A percentile compares a stretch with the other conserved stretches of the same genome.
Conservation (phyloP, 352 stramenopile genomes). For the Phytophthora crassamura region DNA sequence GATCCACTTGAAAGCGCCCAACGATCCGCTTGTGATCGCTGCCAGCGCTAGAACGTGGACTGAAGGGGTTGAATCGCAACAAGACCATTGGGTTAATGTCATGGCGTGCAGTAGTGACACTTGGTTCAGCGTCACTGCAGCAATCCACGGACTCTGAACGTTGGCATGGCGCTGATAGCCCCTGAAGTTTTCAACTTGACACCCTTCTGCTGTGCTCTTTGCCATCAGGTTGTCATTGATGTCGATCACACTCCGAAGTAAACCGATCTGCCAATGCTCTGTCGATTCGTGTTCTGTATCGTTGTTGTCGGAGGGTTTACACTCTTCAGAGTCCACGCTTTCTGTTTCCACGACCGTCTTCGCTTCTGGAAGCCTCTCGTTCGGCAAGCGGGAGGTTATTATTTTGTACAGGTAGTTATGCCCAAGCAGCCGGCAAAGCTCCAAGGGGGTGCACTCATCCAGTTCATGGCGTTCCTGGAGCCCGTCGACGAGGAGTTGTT, state of each 20-base stretch:
- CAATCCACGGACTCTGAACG: conserved; percentile 15
- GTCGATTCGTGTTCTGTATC: neutral
- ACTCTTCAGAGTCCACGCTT: neutral
- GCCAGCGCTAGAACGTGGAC: conserved; percentile 24
- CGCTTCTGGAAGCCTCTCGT: neutral
- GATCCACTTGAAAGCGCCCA: conserved; percentile 55
- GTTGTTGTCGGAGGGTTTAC: neutral
- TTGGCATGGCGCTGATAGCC: neutral
- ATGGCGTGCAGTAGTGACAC: conserved; percentile 47
- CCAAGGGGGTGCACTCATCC: conserved; percentile 34
- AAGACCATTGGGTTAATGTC: neutral
- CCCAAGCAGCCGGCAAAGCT: conserved; percentile 36
- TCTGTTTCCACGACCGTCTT: neutral
- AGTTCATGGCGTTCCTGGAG: conserved; percentile 5
- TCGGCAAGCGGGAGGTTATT: neutral
- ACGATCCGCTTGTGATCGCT: conserved; percentile 39
- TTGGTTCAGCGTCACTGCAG: conserved; percentile 37
- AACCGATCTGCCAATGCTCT: conserved; percentile 5
- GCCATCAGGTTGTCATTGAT: conserved; percentile 17
- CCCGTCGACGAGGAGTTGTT: conserved; percentile 3
- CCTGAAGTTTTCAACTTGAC: neutral
- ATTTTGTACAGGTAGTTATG: conserved; percentile 29
- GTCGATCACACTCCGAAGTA: conserved; percentile 27
- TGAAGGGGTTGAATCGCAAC: neutral
- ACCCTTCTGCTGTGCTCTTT: neutral